Evolutionary conservation across 148 eudicot species (phyloP).

Genomic region (Oxyria digyna): DNA sequence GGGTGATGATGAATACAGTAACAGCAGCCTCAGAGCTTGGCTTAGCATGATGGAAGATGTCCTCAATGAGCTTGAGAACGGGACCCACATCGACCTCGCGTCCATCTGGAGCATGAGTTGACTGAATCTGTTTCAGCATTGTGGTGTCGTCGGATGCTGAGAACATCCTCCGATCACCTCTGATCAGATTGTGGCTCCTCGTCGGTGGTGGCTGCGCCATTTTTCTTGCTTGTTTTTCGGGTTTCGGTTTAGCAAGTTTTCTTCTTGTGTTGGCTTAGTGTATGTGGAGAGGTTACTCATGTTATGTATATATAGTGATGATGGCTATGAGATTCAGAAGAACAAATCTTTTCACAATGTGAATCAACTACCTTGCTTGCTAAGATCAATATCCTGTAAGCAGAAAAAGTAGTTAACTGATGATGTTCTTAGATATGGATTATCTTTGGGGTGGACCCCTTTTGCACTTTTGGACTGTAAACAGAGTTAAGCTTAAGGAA

Average conservation of each 20-base stretch:
- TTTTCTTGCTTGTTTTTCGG: neutral
- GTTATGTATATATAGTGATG: slow-evolving; percentile 13
- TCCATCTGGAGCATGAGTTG: slow-evolving; percentile 68
- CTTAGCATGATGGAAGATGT: slow-evolving; percentile 35
- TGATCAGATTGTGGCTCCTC: slow-evolving; percentile 29
- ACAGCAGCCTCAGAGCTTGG: slow-evolving; percentile 30
- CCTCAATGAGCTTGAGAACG: slow-evolving; percentile 45
- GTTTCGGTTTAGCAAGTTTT: neutral
- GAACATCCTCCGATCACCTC: slow-evolving; percentile 52
- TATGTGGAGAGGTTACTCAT: neutral
- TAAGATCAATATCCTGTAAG: slow-evolving; percentile 5
- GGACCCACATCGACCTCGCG: slow-evolving; percentile 57
- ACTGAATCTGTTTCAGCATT: slow-evolving; percentile 61
- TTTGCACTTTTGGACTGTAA: neutral
- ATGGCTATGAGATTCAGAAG: neutral
- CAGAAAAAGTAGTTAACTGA: slow-evolving; percentile 24
- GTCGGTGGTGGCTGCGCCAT: slow-evolving; percentile 18
- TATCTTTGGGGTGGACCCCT: neutral
- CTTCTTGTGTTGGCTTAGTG: neutral
- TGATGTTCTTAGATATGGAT: slow-evolving; percentile 23
- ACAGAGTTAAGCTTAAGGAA: neutral
- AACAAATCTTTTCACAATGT: slow-evolving; percentile 11
- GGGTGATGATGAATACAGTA: slow-evolving; percentile 17
- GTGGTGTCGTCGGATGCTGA: slow-evolving; percentile 61
- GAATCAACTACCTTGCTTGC: slow-evolving; percentile 90